Conservation (phyloP, 2,329 filamentous ascomycete genomes). For the Tympanopsis confertula region DNA sequence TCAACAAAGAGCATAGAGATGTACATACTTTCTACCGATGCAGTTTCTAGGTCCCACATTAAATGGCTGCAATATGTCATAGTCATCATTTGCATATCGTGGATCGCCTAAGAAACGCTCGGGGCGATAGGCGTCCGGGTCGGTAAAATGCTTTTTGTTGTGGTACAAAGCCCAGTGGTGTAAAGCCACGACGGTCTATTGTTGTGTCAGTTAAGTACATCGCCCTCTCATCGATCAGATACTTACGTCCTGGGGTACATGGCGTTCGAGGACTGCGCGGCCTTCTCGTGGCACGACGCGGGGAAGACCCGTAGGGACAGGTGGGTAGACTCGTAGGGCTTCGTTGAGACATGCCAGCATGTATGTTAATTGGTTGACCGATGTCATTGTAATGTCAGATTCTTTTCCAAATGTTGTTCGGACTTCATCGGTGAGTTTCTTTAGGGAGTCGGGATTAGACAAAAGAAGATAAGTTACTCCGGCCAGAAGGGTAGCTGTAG, state of each 20-base stretch:
- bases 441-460: slow-evolving; percentile 14
- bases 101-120: background rate
- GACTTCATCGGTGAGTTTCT: slow-evolving; percentile 24
- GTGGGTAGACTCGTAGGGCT: slow-evolving; percentile 26
- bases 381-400: slow-evolving; percentile 24
- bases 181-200: too few species aligned
- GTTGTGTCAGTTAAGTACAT: too few species aligned
- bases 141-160: too few species aligned
- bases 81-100: slow-evolving; percentile 26
- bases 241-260: background rate
- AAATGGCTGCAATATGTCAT: slow-evolving; percentile 33
- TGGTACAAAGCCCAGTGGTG: too few species aligned
- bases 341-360: slow-evolving; percentile 28
- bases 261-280: background rate
- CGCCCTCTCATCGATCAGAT: too few species aligned
- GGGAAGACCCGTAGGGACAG: slow-evolving; percentile 7
- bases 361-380: slow-evolving; percentile 19
- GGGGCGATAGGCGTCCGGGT: background rate
- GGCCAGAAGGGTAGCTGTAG: slow-evolving; percentile 17
- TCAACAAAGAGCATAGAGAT: too few species aligned
- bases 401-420: slow-evolving; percentile 20
- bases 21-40: slow-evolving; percentile 28
- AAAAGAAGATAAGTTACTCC: slow-evolving; percentile 16
- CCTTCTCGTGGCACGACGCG: background rate
- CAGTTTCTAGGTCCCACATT: slow-evolving; percentile 35